Evolutionary conservation across 169 alveolate genomes (phyloP).

Genomic region (Ichthyophthirius multifiliis): DNA sequence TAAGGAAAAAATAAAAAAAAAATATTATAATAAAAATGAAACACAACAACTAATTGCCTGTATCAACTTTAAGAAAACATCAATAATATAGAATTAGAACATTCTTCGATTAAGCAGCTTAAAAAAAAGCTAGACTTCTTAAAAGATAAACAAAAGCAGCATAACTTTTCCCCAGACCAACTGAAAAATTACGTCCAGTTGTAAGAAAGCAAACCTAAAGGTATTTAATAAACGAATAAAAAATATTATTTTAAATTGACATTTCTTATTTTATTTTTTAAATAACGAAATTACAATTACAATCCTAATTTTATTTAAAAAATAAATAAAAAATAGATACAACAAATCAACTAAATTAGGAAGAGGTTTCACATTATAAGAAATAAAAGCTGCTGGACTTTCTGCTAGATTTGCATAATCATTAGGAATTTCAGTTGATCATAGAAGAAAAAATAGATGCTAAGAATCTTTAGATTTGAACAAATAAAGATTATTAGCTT

Average conservation of each 20-base stretch:
- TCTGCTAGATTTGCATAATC: conserved; percentile 94
- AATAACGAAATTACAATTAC: neutral
- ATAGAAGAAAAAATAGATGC: conserved; percentile 95
- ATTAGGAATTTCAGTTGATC: conserved; percentile 98
- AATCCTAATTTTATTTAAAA: neutral
- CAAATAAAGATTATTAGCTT: conserved; percentile 95
- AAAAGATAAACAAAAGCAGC: conserved; percentile 91
- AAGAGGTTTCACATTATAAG: conserved; percentile 98
- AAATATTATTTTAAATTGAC: neutral
- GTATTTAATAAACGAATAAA: neutral
- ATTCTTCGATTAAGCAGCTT: conserved; percentile 97
- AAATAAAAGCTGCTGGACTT: conserved; percentile 95
- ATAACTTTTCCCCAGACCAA: conserved; percentile 93
- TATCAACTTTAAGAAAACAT: conserved; percentile 97
- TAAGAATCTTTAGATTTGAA: conserved; percentile 93
- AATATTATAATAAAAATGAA: conserved; percentile 90
- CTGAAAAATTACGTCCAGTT: conserved; percentile 79
- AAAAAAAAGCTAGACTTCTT: conserved; percentile 91
- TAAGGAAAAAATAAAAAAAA: conserved; percentile 35
- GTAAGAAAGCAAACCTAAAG: conserved; percentile 40
- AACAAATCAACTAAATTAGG: conserved; percentile 96
- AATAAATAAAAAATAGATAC: conserved; percentile 78
- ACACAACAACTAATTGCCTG: conserved; percentile 97
- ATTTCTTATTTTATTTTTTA: neutral
- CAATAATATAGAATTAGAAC: conserved; percentile 97